phyloP scores from a whole-genome alignment of 164 flowering plant species.

The Warburgia ugandensis region DNA sequence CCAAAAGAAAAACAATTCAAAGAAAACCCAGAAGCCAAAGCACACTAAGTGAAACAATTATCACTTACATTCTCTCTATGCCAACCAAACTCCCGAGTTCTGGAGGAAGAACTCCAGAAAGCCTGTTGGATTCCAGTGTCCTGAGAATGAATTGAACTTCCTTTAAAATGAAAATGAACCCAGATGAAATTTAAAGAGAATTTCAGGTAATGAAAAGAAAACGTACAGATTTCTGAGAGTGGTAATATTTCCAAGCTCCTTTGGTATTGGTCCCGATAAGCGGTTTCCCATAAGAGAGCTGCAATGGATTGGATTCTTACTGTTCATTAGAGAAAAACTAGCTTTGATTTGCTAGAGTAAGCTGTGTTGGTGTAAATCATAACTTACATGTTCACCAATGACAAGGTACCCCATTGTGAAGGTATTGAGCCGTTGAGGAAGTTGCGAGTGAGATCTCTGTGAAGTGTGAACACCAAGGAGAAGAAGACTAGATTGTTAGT shows the following conservation, averaged over 20 bases:
- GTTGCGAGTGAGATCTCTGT: conserved; percentile 65
- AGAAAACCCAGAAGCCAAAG: background rate
- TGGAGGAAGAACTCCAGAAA: conserved; percentile 29
- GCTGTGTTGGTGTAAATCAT: background rate
- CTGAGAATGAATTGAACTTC: conserved; percentile 12
- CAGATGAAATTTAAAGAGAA: background rate
- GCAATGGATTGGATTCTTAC: conserved; percentile 12
- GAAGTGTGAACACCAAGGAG: too few species aligned
- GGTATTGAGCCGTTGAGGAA: conserved; percentile 71
- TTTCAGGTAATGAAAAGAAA: background rate
- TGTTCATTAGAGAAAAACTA: conserved; percentile 1
- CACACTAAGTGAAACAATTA: background rate
- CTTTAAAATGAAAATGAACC: background rate
- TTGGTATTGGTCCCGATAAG: conserved; percentile 20
- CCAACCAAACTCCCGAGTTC: conserved; percentile 27
- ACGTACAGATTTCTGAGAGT: conserved; percentile 39
- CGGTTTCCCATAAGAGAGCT: conserved; percentile 45
- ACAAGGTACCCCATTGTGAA: conserved; percentile 49
- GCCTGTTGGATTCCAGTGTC: conserved; percentile 24
- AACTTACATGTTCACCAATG: conserved; percentile 42
- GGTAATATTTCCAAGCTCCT: conserved; percentile 24
- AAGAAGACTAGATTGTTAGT: background rate
- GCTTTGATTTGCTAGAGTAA: conserved; percentile 1
- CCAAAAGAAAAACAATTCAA: background rate
- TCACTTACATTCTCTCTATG: conserved; percentile 22